Conservation (phyloP, 1,284 basidiomycete genomes). For the Moniliophthora roreri region DNA sequence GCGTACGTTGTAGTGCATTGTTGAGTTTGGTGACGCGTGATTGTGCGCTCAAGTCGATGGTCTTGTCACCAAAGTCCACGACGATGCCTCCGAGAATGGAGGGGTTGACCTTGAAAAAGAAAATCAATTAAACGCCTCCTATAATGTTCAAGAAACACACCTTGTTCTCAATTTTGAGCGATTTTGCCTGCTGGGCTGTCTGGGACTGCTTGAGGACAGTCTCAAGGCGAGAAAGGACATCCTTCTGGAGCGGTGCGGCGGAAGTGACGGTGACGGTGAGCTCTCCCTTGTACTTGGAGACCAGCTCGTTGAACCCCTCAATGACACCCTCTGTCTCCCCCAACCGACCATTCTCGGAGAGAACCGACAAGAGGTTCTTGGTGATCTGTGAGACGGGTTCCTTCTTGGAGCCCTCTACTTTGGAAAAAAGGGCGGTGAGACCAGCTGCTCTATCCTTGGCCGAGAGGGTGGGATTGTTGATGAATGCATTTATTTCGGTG, state of each 20-base stretch:
- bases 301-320: conserved; percentile 89
- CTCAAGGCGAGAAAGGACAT: conserved; percentile 77
- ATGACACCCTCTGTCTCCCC: conserved; percentile 85
- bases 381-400: conserved; percentile 82
- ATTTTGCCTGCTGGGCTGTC: conserved; percentile 82
- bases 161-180: conserved; percentile 86
- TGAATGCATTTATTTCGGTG: conserved; percentile 68
- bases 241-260: conserved; percentile 75
- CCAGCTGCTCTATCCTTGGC: conserved; percentile 72
- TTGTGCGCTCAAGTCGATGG: conserved; percentile 92
- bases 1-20: conserved; percentile 77
- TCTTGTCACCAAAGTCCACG: conserved; percentile 98
- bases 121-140: conserved; percentile 13
- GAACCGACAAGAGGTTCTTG: conserved; percentile 88
- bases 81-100: conserved; percentile 86
- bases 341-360: conserved; percentile 94
- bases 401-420: conserved; percentile 64
- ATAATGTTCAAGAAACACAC: conserved; percentile 43
- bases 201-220: conserved; percentile 82
- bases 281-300: conserved; percentile 91
- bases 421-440: conserved; percentile 67
- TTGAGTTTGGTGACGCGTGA: conserved; percentile 96
- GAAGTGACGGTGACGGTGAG: conserved; percentile 92
- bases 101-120: conserved; percentile 74
- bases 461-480: conserved; percentile 90